Evolutionary conservation across 2,329 filamentous ascomycete genomes (phyloP).

Genomic region (Arthroderma sp.): DNA sequence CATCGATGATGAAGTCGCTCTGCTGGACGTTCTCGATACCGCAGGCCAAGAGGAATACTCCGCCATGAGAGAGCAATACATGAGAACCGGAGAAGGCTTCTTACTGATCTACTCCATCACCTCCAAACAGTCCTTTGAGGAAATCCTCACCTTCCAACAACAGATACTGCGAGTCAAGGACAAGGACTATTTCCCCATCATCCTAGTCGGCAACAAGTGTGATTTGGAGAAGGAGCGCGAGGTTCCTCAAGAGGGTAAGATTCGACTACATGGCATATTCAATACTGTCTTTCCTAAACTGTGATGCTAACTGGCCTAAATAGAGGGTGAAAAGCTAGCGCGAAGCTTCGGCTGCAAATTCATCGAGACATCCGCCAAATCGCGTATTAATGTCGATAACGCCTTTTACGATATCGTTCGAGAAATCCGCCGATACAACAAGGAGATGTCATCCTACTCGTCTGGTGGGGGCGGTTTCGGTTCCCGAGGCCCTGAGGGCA

Average conservation of each 20-base stretch:
- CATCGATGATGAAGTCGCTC: slow-evolving; percentile 93
- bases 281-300: background rate
- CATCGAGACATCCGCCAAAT: slow-evolving; percentile 98
- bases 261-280: slow-evolving; percentile 2
- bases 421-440: slow-evolving; percentile 96
- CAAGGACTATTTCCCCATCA: slow-evolving; percentile 99
- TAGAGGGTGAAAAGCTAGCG: slow-evolving; percentile 83
- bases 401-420: slow-evolving; percentile 97
- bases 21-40: slow-evolving; percentile 95
- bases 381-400: slow-evolving; percentile 94
- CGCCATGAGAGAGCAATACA: slow-evolving; percentile 98
- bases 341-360: slow-evolving; percentile 90
- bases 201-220: slow-evolving; percentile 97
- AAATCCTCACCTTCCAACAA: slow-evolving; percentile 97
- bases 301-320: slow-evolving; percentile 4
- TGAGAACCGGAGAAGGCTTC: slow-evolving; percentile 97
- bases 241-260: slow-evolving; percentile 79
- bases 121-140: slow-evolving; percentile 91
- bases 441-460: slow-evolving; percentile 85
- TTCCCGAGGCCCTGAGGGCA: slow-evolving; percentile 44
- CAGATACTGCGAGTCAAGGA: slow-evolving; percentile 98
- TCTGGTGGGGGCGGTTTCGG: slow-evolving; percentile 52
- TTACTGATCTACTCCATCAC: slow-evolving; percentile 97
- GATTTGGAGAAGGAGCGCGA: slow-evolving; percentile 89
- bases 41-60: slow-evolving; percentile 98